phyloP scores from a whole-genome alignment of 257 asterid genomes.

The Rauvolfia tetraphylla region DNA sequence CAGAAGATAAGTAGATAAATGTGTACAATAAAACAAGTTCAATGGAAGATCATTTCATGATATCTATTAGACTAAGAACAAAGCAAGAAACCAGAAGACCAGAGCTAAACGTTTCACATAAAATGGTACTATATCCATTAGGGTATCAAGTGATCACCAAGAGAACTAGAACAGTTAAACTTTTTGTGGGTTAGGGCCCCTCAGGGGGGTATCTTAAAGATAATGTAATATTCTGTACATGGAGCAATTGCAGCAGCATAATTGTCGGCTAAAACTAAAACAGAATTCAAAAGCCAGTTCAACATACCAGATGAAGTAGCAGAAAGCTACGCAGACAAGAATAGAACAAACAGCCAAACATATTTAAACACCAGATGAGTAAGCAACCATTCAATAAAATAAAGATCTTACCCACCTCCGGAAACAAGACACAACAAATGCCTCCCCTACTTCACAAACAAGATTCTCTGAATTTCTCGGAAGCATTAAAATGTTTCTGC shows the following conservation, averaged over 20 bases:
- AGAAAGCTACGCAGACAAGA: background rate
- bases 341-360: background rate
- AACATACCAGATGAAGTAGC: background rate
- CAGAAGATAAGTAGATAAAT: background rate
- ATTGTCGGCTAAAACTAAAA: background rate
- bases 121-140: background rate
- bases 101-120: background rate
- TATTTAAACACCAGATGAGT: conserved; percentile 3
- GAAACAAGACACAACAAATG: conserved; percentile 71
- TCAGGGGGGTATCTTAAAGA: background rate
- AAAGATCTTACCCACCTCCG: conserved; percentile 48
- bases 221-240: background rate
- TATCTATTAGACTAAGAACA: background rate
- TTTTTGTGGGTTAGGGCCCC: too few relatives aligned
- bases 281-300: background rate
- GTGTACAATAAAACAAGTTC: background rate
- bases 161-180: background rate
- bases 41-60: background rate
- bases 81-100: background rate
- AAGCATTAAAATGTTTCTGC: conserved; percentile 54
- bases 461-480: conserved; percentile 61
- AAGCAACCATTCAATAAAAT: conserved; percentile 4
- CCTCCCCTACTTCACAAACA: conserved; percentile 78
- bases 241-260: background rate
- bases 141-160: background rate